Conservation (phyloP, 2,329 filamentous ascomycete species). For the Magnaporthiopsis poae region DNA sequence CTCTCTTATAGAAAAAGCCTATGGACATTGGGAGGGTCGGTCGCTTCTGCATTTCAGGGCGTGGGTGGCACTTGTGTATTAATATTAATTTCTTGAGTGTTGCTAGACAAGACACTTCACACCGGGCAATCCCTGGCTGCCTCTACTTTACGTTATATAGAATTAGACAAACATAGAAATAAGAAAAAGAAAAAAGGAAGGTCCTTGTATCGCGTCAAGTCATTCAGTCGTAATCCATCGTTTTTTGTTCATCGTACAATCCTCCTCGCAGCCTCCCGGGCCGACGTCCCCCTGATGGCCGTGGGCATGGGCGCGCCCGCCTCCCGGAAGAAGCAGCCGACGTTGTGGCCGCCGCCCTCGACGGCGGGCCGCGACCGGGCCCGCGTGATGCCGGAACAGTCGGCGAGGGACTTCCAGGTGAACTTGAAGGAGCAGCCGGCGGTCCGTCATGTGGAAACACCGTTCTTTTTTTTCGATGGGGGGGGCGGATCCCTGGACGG, state of each 20-base stretch:
- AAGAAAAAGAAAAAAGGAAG: not conserved
- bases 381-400: slow-evolving; percentile 9
- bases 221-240: not conserved
- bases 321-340: not conserved
- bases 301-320: not conserved
- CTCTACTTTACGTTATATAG: not conserved
- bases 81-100: not conserved
- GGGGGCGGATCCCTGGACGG: slow-evolving; percentile 14
- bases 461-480: slow-evolving; percentile 22
- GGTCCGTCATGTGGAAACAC: slow-evolving; percentile 31
- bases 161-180: not conserved
- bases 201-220: not conserved
- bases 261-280: not conserved
- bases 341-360: not conserved
- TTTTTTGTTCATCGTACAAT: not conserved
- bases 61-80: not conserved
- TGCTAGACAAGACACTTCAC: not conserved
- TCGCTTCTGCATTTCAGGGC: not conserved
- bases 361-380: not conserved
- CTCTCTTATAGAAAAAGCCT: not conserved
- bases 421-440: slow-evolving; percentile 27
- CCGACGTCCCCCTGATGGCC: not conserved
- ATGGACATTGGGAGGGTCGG: not conserved
- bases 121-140: not conserved
- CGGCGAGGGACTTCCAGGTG: slow-evolving; percentile 20